Evolutionary conservation across 2,329 filamentous ascomycete species (phyloP).

Genomic region (Ophiocordyceps robertsii): DNA sequence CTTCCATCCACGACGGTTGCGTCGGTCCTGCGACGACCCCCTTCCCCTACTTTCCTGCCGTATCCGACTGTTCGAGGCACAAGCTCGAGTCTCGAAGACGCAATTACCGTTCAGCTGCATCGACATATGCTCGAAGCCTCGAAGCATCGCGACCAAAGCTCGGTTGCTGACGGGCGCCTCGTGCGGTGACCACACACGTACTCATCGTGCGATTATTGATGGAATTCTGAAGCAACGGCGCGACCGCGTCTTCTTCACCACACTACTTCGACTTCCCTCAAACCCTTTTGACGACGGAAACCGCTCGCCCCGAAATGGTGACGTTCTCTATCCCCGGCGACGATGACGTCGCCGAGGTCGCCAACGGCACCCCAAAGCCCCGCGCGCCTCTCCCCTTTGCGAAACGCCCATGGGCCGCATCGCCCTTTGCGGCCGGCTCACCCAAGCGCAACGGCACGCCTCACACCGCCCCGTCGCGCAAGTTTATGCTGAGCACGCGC

Average conservation of each 20-base stretch:
- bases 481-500: conserved; percentile 16
- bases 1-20: background rate
- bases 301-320: conserved; percentile 15
- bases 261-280: background rate
- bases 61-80: background rate
- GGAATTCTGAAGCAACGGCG: background rate
- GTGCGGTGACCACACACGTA: background rate
- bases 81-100: background rate
- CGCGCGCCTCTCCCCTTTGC: conserved; percentile 29
- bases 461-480: conserved; percentile 22
- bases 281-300: background rate
- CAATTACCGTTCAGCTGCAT: background rate
- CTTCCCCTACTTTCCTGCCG: background rate
- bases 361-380: conserved; percentile 22
- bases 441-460: conserved; percentile 24
- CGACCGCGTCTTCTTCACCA: background rate
- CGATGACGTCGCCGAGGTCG: conserved; percentile 15
- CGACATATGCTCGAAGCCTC: background rate
- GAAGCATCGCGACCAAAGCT: background rate
- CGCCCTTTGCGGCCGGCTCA: conserved; percentile 15
- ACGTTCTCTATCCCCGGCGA: conserved; percentile 25
- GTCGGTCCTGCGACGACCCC: background rate
- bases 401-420: conserved; percentile 26
- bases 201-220: background rate
- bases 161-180: background rate